Evolutionary conservation across 768 basidiomycete genomes (phyloP).

Genomic region (Agrocybe praecox): DNA sequence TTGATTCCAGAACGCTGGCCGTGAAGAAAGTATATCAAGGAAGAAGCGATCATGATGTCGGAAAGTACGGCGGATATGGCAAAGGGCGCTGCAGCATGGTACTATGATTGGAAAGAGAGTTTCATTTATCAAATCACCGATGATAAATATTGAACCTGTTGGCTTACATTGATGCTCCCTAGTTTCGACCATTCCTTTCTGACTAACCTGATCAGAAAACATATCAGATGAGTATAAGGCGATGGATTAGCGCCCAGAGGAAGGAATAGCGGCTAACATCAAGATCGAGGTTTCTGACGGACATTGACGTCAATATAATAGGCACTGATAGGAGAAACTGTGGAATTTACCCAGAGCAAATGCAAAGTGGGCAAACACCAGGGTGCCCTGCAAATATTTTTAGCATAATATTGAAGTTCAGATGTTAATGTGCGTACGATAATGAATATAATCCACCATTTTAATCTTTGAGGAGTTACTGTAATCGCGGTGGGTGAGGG

Average conservation of each 20-base stretch:
- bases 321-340: background rate
- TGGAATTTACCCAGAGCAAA: slow-evolving; percentile 37
- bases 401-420: background rate
- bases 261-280: slow-evolving; percentile 18
- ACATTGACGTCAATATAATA: background rate
- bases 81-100: slow-evolving; percentile 43
- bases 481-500: background rate
- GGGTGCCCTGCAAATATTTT: slow-evolving; percentile 18
- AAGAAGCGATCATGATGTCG: slow-evolving; percentile 42
- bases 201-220: slow-evolving; percentile 29
- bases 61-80: slow-evolving; percentile 46
- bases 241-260: background rate
- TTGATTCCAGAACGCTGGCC: slow-evolving; percentile 36
- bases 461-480: slow-evolving; percentile 30
- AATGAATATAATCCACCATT: slow-evolving; percentile 33
- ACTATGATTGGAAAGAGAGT: slow-evolving; percentile 18
- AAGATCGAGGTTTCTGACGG: slow-evolving; percentile 33
- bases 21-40: slow-evolving; percentile 41
- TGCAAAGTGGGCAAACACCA: slow-evolving; percentile 30
- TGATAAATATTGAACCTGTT: background rate
- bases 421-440: slow-evolving; percentile 24
- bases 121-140: background rate
- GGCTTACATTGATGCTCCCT: slow-evolving; percentile 34
- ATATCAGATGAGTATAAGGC: too few species aligned
- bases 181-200: slow-evolving; percentile 33